Base-by-base conservation (phyloP, 1,139 yeast genomes). In the Hanseniaspora gamundiae region DNA sequence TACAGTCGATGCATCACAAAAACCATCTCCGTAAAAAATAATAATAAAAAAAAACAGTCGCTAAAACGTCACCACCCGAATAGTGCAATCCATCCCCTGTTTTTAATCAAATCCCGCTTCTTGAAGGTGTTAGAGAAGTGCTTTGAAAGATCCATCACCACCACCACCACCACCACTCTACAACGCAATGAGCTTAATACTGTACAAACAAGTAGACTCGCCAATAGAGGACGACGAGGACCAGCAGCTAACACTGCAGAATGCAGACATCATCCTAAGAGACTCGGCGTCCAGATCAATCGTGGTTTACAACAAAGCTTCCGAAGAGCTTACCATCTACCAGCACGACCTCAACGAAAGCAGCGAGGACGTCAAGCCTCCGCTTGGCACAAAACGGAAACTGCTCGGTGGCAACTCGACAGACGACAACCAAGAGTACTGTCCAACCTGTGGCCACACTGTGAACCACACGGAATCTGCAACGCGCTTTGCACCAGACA, bases 261-360 rank as follows among this genome's bases (percentile, higher is more conserved):
- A 36, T 13, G 57, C 56, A 28, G 54, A 59, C 2, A 45, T 59
- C 16, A 57, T 59, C 35, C 36, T 59, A 26, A 53, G 55, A 44
- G 61, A 58, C 40, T 57, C 61, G 6, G 42, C 41, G 16, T 56
- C 62, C 5, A 46, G 52, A 20, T 57, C 62, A 1, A 40, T 59
- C n/a, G 57, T 57, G 20, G 51, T 59, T 28, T 54, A 56, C n/a
- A 51, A 59, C 42, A 55, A 58, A n/a, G 40, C 50, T 4, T 45
- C 51, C 7, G 61, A 57, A 2, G 51, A 43, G 21, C 40, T 47
- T 11, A 26, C 40, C 40, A 21, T 31, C 31, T 28, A 40, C 35
- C 21, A 46, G 39, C 31, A 14, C 39, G 31, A 41, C 19, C n/a
- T 11, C 3, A 17, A 36, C 17, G n/a, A 39, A 4, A 20, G 38